phyloP scores from a whole-genome alignment of 768 basidiomycete genomes.

The Phaeotremella fagi region DNA sequence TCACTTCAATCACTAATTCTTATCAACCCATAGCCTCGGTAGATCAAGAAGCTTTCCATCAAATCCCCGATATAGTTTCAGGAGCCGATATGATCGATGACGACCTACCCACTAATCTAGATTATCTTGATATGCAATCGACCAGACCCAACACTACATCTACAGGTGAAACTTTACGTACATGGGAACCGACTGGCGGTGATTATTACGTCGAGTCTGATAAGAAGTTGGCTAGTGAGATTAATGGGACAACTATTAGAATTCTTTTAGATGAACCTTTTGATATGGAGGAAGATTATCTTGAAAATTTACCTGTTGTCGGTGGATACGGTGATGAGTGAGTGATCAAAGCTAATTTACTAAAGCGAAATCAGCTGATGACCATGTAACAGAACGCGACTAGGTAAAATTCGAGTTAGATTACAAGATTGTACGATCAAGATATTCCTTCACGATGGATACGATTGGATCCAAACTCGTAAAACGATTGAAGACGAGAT shows the following conservation, averaged over 20 bases:
- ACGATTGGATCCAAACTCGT: constrained; percentile 85
- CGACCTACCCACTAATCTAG: constrained; percentile 80
- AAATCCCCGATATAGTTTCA: constrained; percentile 67
- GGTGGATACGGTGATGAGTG: constrained; percentile 21
- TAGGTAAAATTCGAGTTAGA: constrained; percentile 36
- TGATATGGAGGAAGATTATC: constrained; percentile 65
- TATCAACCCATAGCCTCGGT: constrained; percentile 51
- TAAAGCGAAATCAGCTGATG: neutral
- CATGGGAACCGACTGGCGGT: constrained; percentile 25
- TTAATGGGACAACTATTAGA: constrained; percentile 81
- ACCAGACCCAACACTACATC: constrained; percentile 54
- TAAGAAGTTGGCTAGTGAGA: constrained; percentile 44
- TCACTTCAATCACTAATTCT: neutral
- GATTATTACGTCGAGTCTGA: constrained; percentile 70
- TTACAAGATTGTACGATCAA: constrained; percentile 61
- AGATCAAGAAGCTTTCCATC: constrained; percentile 75
- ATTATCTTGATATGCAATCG: constrained; percentile 81
- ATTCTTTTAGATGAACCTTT: constrained; percentile 64
- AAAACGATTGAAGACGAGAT: constrained; percentile 80
- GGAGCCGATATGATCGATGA: constrained; percentile 85
- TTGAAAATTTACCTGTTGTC: constrained; percentile 24
- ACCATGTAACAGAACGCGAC: neutral
- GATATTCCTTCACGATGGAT: constrained; percentile 82
- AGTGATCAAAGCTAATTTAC: constrained; percentile 8
- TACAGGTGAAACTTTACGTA: constrained; percentile 28